A percentile compares a stretch with the other conserved stretches of the same genome.
phyloP scores from a whole-genome alignment of 768 basidiomycete species.

The Trametes gibbosa region DNA sequence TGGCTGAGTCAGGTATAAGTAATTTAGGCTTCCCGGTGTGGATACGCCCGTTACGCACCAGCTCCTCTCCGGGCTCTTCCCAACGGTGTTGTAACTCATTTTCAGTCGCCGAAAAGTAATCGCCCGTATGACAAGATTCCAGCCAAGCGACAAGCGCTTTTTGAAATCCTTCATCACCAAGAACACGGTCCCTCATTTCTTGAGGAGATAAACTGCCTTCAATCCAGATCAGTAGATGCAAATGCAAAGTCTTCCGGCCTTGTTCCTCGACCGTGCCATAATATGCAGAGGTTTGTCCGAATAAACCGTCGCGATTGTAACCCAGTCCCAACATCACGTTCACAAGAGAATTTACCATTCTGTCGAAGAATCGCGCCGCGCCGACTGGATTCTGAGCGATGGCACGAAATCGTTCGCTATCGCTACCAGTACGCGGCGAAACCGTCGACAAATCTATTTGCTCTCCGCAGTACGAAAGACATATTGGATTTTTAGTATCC shows the following conservation, averaged over 20 bases:
- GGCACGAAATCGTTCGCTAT: background rate
- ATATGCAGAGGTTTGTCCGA: slow-evolving; percentile 8
- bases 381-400: background rate
- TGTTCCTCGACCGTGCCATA: slow-evolving; percentile 21
- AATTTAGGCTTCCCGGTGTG: background rate
- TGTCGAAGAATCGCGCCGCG: background rate
- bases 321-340: background rate
- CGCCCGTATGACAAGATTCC: background rate
- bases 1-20: background rate
- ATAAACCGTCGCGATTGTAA: background rate
- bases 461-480: background rate
- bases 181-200: background rate
- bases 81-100: background rate
- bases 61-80: background rate
- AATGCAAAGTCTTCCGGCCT: slow-evolving; percentile 17
- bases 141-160: background rate
- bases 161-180: background rate
- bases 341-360: background rate
- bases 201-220: slow-evolving; percentile 19
- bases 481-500: background rate
- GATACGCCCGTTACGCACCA: background rate
- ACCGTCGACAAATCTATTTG: background rate
- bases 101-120: background rate
- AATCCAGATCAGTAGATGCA: slow-evolving; percentile 23
- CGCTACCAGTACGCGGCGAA: background rate